Evolutionary conservation across 345 rosid genomes (phyloP).

Genomic region (Eucalyptus virginea): DNA sequence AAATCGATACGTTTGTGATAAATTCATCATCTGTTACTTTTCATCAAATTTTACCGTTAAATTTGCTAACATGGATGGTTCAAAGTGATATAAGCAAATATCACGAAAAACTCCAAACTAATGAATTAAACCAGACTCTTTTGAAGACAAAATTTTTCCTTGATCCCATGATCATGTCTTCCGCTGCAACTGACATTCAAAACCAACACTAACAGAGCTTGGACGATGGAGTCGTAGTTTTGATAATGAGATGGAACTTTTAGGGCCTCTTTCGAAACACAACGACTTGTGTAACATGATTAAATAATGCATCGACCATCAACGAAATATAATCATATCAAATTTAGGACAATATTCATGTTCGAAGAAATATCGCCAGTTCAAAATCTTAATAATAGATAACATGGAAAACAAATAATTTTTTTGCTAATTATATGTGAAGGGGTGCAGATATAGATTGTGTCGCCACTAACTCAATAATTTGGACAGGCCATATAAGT

Average conservation of each 20-base stretch:
- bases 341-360: too few species aligned
- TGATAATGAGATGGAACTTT: too few species aligned
- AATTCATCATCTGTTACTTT: accelerated
- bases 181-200: not conserved
- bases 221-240: not conserved
- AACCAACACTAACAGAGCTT: not conserved
- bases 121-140: too few species aligned
- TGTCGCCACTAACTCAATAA: accelerated
- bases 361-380: accelerated
- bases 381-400: not conserved
- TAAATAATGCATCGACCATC: too few species aligned
- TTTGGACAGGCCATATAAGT: not conserved
- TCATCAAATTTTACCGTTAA: too few species aligned
- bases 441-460: not conserved
- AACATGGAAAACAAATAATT: not conserved
- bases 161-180: not conserved
- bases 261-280: too few species aligned
- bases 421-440: too few species aligned
- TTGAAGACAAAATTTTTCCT: not conserved
- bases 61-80: too few species aligned
- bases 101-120: accelerated
- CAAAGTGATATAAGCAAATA: too few species aligned
- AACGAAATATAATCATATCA: not conserved
- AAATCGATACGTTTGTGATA: too few species aligned
- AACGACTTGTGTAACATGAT: not conserved